These are phyloP conservation scores for Chimonanthus salicifolius DNA, from an alignment of 164 flowering plant species.

Conservation along the genomic window DNA sequence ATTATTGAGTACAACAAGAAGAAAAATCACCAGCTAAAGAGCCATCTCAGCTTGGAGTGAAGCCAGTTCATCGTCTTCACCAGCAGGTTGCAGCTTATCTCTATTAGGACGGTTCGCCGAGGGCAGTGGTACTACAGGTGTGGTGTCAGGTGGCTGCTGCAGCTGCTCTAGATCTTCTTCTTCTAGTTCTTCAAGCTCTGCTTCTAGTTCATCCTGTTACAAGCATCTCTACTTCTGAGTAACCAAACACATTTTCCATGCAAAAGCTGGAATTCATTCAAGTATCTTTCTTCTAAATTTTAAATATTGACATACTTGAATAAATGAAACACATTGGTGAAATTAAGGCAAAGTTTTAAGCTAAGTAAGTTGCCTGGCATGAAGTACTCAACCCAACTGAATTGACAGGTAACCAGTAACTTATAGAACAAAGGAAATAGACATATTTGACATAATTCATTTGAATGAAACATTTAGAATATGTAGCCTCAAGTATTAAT, in stretches of 20 bases:
- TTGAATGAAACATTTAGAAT: no score
- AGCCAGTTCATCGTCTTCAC: conserved; percentile 9
- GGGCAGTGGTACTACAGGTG: background rate
- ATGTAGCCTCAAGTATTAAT: no score
- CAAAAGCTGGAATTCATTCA: background rate
- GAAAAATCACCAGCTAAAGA: background rate
- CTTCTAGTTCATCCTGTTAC: conserved; percentile 15
- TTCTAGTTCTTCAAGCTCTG: conserved; percentile 13
- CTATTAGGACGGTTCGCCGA: background rate
- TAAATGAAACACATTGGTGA: no score
- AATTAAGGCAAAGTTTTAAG: no score
- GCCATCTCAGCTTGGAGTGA: conserved; percentile 12
- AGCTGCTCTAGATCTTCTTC: conserved; percentile 9
- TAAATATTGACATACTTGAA: no score
- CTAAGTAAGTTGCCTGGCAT: background rate
- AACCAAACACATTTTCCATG: background rate
- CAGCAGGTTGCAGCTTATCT: background rate
- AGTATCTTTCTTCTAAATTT: no score
- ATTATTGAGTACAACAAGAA: background rate
- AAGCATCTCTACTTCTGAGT: background rate
- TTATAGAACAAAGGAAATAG: no score
- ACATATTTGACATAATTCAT: no score
- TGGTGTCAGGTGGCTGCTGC: conserved; percentile 4
- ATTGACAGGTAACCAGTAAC: no score
- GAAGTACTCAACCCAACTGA: background rate